A percentile compares a stretch with the other conserved stretches of the same genome.
These are phyloP conservation scores for Metschnikowia amazonensis DNA, from an alignment of 805 yeast species.

Conservation along the genomic window DNA sequence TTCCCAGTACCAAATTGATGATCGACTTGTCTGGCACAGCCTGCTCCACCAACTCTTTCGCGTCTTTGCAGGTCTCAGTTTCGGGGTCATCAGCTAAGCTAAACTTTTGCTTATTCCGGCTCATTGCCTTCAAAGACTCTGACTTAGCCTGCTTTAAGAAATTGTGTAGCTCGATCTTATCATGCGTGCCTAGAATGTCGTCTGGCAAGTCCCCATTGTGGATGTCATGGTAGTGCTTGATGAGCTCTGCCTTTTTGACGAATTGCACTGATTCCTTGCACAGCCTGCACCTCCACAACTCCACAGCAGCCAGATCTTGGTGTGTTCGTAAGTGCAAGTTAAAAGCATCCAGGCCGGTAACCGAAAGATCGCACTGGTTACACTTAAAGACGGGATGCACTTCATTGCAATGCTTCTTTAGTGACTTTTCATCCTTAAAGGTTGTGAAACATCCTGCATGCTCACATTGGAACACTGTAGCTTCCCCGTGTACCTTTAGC, in stretches of 20 bases:
- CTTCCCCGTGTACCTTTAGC: constrained; percentile 57
- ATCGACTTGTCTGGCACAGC: constrained; percentile 6
- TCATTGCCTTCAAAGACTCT: constrained; percentile 10
- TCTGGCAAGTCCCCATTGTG: constrained; percentile 42
- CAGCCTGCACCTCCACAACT: constrained; percentile 62
- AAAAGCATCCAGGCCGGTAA: constrained; percentile 70
- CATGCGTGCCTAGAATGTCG: constrained; percentile 26
- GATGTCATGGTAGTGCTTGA: constrained; percentile 51
- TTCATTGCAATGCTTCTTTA: constrained; percentile 65
- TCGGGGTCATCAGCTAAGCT: neutral
- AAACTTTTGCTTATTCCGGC: constrained; percentile 2
- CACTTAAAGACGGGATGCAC: constrained; percentile 73
- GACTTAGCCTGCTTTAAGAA: constrained; percentile 18
- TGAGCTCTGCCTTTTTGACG: constrained; percentile 53
- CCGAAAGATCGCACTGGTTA: constrained; percentile 59
- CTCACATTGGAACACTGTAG: constrained; percentile 56
- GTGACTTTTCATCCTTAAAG: constrained; percentile 69
- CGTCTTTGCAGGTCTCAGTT: neutral
- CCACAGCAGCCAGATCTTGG: constrained; percentile 35
- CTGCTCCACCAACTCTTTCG: constrained; percentile 7
- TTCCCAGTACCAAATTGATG: constrained; percentile 10
- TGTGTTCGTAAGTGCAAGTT: constrained; percentile 70
- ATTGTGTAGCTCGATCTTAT: constrained; percentile 21
- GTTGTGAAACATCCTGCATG: constrained; percentile 55
- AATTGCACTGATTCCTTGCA: constrained; percentile 44